Evolutionary conservation across 208 protist species (phyloP).

Genomic region (Tetramitus jugosus): DNA sequence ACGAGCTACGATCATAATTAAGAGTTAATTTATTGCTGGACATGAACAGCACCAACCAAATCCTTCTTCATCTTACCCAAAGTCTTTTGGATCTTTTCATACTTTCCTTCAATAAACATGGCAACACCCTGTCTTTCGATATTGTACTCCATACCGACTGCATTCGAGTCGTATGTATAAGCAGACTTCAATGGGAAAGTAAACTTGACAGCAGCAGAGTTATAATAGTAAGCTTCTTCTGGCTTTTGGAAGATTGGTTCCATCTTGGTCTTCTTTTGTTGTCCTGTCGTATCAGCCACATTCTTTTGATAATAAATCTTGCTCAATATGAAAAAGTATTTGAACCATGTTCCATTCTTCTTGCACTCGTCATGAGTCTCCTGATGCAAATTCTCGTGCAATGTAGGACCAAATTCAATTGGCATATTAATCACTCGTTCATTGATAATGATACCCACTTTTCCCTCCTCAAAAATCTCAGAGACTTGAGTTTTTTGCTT

Average conservation of each 20-base stretch:
- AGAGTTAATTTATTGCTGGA: too few species aligned
- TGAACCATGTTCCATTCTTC: not conserved
- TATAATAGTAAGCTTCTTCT: constrained; percentile 17
- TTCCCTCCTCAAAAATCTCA: not conserved
- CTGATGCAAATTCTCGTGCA: not conserved
- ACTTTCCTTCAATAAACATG: not conserved
- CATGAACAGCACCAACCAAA: too few species aligned
- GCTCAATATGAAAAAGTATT: not conserved
- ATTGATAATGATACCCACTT: not conserved
- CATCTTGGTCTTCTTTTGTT: not conserved
- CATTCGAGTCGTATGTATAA: not conserved
- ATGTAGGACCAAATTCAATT: not conserved
- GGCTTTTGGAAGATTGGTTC: not conserved
- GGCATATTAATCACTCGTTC: constrained; percentile 23
- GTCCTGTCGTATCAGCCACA: not conserved
- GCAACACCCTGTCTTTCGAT: not conserved
- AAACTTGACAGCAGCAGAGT: not conserved
- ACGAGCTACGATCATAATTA: too few species aligned
- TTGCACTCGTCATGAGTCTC: not conserved
- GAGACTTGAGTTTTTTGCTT: not conserved
- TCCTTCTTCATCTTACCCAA: too few species aligned
- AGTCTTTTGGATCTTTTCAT: not conserved
- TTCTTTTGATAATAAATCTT: not conserved
- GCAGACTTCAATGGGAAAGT: not conserved
- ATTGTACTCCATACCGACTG: not conserved